Evolutionary conservation across 2,329 filamentous ascomycete genomes (phyloP).

Genomic region (Penicillium sp.): DNA sequence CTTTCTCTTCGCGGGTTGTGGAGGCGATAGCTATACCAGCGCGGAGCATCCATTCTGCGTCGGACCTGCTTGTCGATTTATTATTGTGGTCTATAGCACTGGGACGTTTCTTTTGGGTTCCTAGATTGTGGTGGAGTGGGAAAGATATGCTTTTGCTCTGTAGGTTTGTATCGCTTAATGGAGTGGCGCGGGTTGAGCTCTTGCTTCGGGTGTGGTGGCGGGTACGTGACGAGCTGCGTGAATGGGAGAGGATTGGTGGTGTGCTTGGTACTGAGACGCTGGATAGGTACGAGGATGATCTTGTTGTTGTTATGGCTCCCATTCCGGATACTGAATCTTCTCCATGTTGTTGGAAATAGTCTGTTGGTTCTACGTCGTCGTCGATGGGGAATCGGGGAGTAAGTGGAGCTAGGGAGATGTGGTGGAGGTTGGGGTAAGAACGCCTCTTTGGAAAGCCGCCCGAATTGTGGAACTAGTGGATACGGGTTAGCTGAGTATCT

Average conservation of each 20-base stretch:
- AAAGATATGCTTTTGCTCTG: conserved; percentile 26
- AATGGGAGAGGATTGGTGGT: conserved; percentile 44
- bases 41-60: conserved; percentile 61
- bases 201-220: conserved; percentile 33
- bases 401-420: conserved; percentile 62
- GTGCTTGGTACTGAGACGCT: conserved; percentile 44
- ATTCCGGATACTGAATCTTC: conserved; percentile 23
- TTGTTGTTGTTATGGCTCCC: conserved; percentile 31
- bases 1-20: conserved; percentile 60
- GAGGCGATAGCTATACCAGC: conserved; percentile 58
- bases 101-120: neutral
- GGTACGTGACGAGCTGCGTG: conserved; percentile 39
- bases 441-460: conserved; percentile 47
- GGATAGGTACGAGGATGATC: conserved; percentile 39
- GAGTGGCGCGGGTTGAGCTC: conserved; percentile 31
- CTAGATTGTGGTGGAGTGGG: conserved; percentile 21
- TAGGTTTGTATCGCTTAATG: conserved; percentile 38
- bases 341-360: conserved; percentile 31
- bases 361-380: conserved; percentile 39
- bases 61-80: conserved; percentile 17
- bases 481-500: neutral
- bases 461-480: conserved; percentile 24
- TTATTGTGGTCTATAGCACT: conserved; percentile 2
- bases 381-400: conserved; percentile 56
- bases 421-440: conserved; percentile 60